Percentiles rank a stretch among this genome's conserved stretches.
Conservation (phyloP, 306 rosid genomes). For the Prosopis cineraria region DNA sequence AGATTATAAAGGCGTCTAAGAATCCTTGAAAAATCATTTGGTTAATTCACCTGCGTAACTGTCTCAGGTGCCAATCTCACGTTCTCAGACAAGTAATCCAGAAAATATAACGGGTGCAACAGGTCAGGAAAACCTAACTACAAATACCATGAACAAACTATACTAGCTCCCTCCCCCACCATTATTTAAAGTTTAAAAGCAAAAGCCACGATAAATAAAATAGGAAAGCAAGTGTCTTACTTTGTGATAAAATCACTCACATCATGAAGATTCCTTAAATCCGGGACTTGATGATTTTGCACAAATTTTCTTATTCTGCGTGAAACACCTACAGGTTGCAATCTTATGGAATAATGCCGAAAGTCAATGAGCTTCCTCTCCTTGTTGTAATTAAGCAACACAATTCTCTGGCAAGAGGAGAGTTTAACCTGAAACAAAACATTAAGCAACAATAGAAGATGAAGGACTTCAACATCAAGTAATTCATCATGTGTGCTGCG, state of each 20-base stretch:
- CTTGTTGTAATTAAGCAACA: constrained; percentile 89
- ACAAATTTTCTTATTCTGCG: constrained; percentile 85
- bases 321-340: constrained; percentile 95
- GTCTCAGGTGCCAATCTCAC: neutral
- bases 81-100: neutral
- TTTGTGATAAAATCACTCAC: constrained; percentile 95
- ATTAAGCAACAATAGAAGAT: constrained; percentile 23
- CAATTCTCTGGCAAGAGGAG: constrained; percentile 87
- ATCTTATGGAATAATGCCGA: constrained; percentile 90
- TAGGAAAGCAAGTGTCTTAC: constrained; percentile 47
- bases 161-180: neutral
- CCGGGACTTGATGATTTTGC: constrained; percentile 91
- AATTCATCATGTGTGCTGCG: constrained; percentile 2
- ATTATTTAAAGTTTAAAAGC: constrained; percentile 1
- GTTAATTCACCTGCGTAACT: neutral
- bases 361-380: constrained; percentile 88
- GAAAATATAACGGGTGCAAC: neutral
- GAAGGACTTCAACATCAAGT: constrained; percentile 8
- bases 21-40: neutral
- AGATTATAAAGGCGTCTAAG: no score
- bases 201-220: constrained; percentile 2
- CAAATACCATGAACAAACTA: neutral
- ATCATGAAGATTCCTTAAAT: constrained; percentile 87
- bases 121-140: neutral
- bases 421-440: constrained; percentile 76